Percentiles rank a stretch among this genome's conserved stretches.
Conservation (phyloP, 129 eudicot genomes). For the Lactuca sativa region DNA sequence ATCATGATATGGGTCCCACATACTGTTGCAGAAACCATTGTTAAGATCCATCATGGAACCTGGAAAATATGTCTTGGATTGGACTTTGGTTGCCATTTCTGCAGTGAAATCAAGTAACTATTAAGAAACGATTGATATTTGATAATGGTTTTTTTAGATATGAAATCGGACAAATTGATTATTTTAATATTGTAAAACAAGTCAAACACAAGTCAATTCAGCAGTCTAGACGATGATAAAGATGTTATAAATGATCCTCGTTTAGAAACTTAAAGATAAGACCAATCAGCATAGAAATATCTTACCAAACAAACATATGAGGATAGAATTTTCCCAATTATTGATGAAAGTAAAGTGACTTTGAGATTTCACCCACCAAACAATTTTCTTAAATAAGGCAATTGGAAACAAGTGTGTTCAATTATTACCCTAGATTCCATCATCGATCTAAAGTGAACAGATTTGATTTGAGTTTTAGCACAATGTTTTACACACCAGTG, state of each 20-base stretch:
- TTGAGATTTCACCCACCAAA: constrained; percentile 34
- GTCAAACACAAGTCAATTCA: constrained; percentile 6
- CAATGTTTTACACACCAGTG: background rate
- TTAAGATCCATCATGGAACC: constrained; percentile 49
- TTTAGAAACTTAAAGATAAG: constrained; percentile 5
- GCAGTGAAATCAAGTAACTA: constrained; percentile 20
- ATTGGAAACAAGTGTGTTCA: constrained; percentile 5
- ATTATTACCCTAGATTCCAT: constrained; percentile 13
- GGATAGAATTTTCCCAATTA: constrained; percentile 14
- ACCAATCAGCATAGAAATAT: constrained; percentile 17
- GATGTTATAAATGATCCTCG: background rate
- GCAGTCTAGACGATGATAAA: constrained; percentile 2
- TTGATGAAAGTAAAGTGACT: constrained; percentile 24
- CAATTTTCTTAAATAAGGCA: constrained; percentile 14
- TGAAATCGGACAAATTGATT: background rate
- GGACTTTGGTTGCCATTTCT: constrained; percentile 80
- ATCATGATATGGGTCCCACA: constrained; percentile 48
- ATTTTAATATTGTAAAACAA: background rate
- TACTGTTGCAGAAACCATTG: constrained; percentile 37
- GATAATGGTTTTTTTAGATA: background rate
- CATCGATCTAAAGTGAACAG: constrained; percentile 16
- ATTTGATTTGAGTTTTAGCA: constrained; percentile 10
- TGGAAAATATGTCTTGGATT: constrained; percentile 45
- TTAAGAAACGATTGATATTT: background rate
- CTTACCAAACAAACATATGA: constrained; percentile 28